Evolutionary conservation across 129 eudicot genomes (phyloP).

Genomic region (Silybum marianum): DNA sequence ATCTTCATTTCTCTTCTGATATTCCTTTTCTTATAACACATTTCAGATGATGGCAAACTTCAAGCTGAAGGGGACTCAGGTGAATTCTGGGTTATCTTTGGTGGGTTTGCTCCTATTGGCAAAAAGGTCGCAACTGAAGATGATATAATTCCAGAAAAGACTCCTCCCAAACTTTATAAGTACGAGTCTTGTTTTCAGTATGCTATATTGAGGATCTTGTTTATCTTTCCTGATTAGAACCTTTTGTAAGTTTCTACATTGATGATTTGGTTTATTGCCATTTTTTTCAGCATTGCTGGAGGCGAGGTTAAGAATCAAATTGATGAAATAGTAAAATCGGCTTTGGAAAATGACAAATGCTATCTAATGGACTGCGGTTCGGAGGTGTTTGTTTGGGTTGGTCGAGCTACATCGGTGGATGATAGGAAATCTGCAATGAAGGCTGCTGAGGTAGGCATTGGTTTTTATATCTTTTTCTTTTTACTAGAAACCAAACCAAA

Average conservation of each 20-base stretch:
- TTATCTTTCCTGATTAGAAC: not conserved
- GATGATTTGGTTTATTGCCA: not conserved
- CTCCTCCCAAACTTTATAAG: conserved; percentile 76
- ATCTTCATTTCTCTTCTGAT: not conserved
- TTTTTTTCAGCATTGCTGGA: conserved; percentile 59
- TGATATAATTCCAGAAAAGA: conserved; percentile 77
- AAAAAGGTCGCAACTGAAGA: conserved; percentile 85
- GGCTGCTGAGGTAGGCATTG: conserved; percentile 72
- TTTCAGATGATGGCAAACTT: conserved; percentile 88
- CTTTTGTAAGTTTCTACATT: not conserved
- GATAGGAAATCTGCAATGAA: conserved; percentile 84
- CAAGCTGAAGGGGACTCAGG: conserved; percentile 97
- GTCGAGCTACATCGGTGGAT: conserved; percentile 88
- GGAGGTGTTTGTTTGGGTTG: conserved; percentile 96
- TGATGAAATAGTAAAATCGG: conserved; percentile 76
- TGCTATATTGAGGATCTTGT: not conserved
- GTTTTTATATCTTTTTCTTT: not conserved
- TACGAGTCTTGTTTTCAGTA: conserved; percentile 26
- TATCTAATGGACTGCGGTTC: conserved; percentile 89
- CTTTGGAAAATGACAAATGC: conserved; percentile 81
- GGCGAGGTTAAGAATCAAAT: conserved; percentile 61
- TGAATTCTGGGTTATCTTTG: conserved; percentile 98
- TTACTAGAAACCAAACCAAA: not conserved
- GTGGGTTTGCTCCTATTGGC: conserved; percentile 97
- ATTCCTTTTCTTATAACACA: not conserved